A percentile compares a stretch with the other conserved stretches of the same genome.
phyloP scores from a whole-genome alignment of 2,329 filamentous ascomycete genomes.

The Ophiobolus disseminans region DNA sequence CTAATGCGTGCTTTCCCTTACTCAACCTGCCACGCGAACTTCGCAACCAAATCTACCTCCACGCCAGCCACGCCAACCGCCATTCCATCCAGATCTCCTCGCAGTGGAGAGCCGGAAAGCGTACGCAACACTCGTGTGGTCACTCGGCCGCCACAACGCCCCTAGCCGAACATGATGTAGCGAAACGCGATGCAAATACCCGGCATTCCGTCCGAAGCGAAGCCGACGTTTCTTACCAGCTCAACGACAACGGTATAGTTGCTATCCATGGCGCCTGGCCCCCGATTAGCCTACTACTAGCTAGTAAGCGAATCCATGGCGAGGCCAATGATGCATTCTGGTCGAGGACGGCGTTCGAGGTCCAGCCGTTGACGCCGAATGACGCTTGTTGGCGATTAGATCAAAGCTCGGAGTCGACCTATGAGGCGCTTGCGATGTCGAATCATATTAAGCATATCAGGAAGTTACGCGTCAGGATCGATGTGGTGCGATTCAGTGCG shows the following conservation, averaged over 20 bases:
- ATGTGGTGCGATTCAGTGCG: constrained; percentile 5
- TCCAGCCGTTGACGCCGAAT: constrained; percentile 14
- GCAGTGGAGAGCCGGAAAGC: not conserved
- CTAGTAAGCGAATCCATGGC: constrained; percentile 9
- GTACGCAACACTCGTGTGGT: not conserved
- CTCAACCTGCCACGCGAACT: constrained; percentile 17
- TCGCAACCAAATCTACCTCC: constrained; percentile 12
- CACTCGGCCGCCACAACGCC: constrained; percentile 1
- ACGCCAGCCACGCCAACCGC: constrained; percentile 1
- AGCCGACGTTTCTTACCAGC: constrained; percentile 2
- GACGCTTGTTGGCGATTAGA: constrained; percentile 7
- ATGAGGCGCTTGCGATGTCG: constrained; percentile 5
- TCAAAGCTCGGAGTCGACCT: constrained; percentile 4
- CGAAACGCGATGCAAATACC: not conserved
- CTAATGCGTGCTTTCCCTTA: constrained; percentile 5
- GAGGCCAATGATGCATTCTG: constrained; percentile 11
- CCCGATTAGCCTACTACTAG: constrained; percentile 6
- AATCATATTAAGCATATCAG: not conserved
- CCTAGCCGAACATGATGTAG: constrained; percentile 1
- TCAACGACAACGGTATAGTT: constrained; percentile 8
- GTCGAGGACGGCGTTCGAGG: constrained; percentile 8
- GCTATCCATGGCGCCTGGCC: constrained; percentile 6
- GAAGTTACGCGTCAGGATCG: constrained; percentile 9
- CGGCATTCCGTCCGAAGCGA: not conserved
- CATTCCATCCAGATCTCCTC: not conserved